Conservation (phyloP, 2,329 filamentous ascomycete genomes). For the Hymenoscyphus salicellus region DNA sequence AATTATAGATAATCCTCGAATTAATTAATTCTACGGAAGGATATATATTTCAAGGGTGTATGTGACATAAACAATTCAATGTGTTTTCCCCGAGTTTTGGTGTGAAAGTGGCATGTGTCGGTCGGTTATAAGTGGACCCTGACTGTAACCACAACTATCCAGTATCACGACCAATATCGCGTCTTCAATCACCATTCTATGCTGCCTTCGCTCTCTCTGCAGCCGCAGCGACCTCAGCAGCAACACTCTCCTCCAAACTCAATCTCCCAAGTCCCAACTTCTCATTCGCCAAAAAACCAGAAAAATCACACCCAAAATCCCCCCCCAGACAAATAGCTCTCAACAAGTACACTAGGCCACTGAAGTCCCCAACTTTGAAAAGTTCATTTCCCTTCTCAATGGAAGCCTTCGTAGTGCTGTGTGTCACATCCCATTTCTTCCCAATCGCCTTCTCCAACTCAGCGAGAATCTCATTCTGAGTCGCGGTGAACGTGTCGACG, state of each 20-base stretch:
- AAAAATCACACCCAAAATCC: constrained; percentile 14
- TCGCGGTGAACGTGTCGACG: constrained; percentile 35
- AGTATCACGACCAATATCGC: no score
- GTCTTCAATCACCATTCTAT: no score
- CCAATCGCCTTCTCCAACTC: constrained; percentile 33
- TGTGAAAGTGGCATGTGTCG: no score
- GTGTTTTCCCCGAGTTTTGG: no score
- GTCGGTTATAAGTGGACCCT: no score
- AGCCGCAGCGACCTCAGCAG: neutral
- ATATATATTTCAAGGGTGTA: no score
- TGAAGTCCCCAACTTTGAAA: constrained; percentile 13
- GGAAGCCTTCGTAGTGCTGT: constrained; percentile 22
- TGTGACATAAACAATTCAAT: no score
- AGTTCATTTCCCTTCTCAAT: constrained; percentile 8
- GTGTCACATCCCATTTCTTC: constrained; percentile 32
- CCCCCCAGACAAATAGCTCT: constrained; percentile 12
- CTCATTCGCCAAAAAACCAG: constrained; percentile 14
- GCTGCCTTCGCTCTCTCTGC: no score
- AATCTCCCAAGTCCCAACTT: constrained; percentile 17
- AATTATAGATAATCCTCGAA: no score
- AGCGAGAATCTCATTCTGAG: constrained; percentile 37
- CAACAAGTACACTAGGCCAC: constrained; percentile 16
- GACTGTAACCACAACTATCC: no score
- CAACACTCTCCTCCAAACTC: constrained; percentile 10
- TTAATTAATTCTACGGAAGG: no score